Base-by-base conservation (phyloP, 106 monocot species). In the Platanthera zijinensis region DNA sequence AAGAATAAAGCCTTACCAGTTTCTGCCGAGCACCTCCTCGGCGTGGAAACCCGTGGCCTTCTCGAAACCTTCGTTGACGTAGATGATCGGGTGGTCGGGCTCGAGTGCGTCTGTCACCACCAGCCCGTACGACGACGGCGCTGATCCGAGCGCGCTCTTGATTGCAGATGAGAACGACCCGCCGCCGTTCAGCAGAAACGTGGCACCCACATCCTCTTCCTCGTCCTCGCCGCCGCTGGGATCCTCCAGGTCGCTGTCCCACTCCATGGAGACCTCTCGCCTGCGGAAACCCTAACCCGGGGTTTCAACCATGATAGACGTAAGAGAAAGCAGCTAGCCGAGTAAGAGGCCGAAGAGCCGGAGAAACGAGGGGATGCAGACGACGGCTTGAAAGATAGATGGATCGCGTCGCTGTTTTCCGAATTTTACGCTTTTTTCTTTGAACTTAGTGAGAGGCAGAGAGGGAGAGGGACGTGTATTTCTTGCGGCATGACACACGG, bases 11-110 rank as follows among this genome's bases (percentile, higher is more conserved):
- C 83, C 88, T 81, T 46, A 95, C 95, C 92, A 96, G 80, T 92
- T 96, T 77, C 96, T 88, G 5, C 92, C 96, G 51, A 96, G 90
- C 7, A 96, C 92, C 74, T 96, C 96, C 78, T 96, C 92, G 3
- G 93, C 96, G 51, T 80, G 86, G 76, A 93, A 96, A 1, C 96
- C 96, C 22, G 92, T 93, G 51, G 85, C 90, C 76, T 82, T 87
- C 89, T 93, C 89, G 83, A 96, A 96, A 12, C 88, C 88, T 50
- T 88, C 77, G 78, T 95, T 96, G 57, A 93, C 96, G 69, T 89
- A 96, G 52, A 96, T 96, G 76, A 96, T 84, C 62, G 88, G 96
- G 11, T 82, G 78, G 73, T 96, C 92, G 10, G 89, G 85, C 80
- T 96, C 96, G 52, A 96, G 84, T 62, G 88, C 92, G 77, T 95